Conservation (phyloP, 306 rosid genomes). For the Heteromeles arbutifolia region DNA sequence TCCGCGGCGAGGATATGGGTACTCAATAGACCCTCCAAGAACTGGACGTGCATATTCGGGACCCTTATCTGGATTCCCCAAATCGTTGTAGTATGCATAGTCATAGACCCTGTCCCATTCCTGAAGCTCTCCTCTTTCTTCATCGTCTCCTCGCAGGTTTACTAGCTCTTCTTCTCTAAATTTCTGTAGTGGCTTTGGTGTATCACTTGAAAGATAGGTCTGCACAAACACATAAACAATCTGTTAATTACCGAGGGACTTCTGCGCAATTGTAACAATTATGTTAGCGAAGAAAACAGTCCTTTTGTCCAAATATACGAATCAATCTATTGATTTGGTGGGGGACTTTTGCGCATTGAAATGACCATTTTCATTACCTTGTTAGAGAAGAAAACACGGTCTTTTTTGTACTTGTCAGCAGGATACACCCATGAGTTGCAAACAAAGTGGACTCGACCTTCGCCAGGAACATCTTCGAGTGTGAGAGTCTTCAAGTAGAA, state of each 20-base stretch:
- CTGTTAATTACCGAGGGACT: neutral
- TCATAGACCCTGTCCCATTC: conserved; percentile 74
- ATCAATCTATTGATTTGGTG: neutral
- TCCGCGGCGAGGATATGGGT: conserved; percentile 80
- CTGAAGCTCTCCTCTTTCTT: conserved; percentile 50
- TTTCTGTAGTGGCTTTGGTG: conserved; percentile 42
- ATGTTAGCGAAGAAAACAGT: neutral
- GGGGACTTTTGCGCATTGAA: neutral
- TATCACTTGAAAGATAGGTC: conserved; percentile 63
- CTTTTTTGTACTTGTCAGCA: conserved; percentile 41
- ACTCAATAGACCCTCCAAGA: conserved; percentile 55
- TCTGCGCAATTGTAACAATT: neutral
- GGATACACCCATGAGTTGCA: conserved; percentile 96
- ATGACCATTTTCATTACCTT: conserved; percentile 27
- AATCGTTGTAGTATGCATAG: conserved; percentile 66
- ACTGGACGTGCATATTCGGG: conserved; percentile 40
- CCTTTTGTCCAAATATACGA: neutral
- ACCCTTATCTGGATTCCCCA: conserved; percentile 46
- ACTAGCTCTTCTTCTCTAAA: conserved; percentile 52
- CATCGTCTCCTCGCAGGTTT: conserved; percentile 46
- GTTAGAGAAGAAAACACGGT: conserved; percentile 73
- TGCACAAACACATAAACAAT: conserved; percentile 3
- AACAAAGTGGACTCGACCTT: conserved; percentile 52
- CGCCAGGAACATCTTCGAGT: conserved; percentile 63
- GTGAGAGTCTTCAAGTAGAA: conserved; percentile 60